Evolutionary conservation across 2,329 filamentous ascomycete genomes (phyloP), one percentile per base, ranked within the genome.

Genomic region (Westerdykella aurantiaca): DNA sequence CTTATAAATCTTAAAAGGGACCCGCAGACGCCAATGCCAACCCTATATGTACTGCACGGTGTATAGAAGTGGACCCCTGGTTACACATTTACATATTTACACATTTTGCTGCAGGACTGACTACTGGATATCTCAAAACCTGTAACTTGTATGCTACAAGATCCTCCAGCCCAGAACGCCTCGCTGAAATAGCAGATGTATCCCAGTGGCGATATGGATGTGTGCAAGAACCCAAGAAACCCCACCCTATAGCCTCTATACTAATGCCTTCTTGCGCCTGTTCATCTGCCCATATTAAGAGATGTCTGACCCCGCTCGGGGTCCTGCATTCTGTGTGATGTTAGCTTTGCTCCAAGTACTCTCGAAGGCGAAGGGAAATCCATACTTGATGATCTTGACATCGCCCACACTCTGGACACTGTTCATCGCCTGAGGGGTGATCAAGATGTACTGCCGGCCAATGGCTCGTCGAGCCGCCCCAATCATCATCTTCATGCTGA

Each of bases 401-500:
- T 94, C 88, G 44, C 80, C 78, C 31, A 56, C 77, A 67, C 54
- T 77, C 73, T 66, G 81, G 72, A 72, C 72, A 55, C 61, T 74
- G 48, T 64, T 69, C 70, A 95, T 88, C 38, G 85, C 85, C 56
- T 95, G 94, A 22, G 93, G 93, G 2, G 91, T 96, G 63, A 98
- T 98, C 43, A 98, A 79, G 51, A 98, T 90, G 60, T 94, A 98
- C 64, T 98, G 93, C 49, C 88, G 80, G 21, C 89, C 88, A n/a
- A 93, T 83, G 1, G 88, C 87, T 23, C 86, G 80, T 57, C 93
- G 80, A 31, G 93, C 93, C 14, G 88, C 87, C 46, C 82, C 78
- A 55, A 96, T 89, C 67, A 98, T 86, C 85, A 98, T 88, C 50
- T 86, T 86, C 57, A 95, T 95, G 63, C 88, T 94, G 55, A 94